Evolutionary conservation across 2,329 filamentous ascomycete genomes (phyloP).

Genomic region (Teratosphaeria viscida): DNA sequence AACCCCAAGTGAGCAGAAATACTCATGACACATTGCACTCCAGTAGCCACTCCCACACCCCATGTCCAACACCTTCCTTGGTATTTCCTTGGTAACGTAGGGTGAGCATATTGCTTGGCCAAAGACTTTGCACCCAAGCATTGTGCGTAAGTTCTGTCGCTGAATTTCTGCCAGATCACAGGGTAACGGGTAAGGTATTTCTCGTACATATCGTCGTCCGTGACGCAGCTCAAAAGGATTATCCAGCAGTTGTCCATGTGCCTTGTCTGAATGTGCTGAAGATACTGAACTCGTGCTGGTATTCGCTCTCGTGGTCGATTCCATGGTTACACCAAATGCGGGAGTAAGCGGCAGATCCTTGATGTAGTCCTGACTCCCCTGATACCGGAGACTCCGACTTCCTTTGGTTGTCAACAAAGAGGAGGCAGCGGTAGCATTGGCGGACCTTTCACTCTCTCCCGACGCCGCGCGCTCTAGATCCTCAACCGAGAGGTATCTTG

Average conservation of each 20-base stretch:
- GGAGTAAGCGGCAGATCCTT: background rate
- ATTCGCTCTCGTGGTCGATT: background rate
- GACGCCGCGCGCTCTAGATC: slow-evolving; percentile 3
- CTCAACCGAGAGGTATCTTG: background rate
- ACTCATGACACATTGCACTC: slow-evolving; percentile 78
- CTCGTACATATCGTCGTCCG: slow-evolving; percentile 73
- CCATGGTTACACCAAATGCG: slow-evolving; percentile 2
- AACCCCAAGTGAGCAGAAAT: slow-evolving; percentile 60
- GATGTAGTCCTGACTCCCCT: slow-evolving; percentile 1
- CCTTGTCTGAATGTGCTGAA: slow-evolving; percentile 6
- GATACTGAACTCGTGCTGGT: slow-evolving; percentile 7
- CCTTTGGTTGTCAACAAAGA: background rate
- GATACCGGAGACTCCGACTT: background rate
- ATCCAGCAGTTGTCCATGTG: slow-evolving; percentile 3
- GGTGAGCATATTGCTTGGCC: slow-evolving; percentile 70
- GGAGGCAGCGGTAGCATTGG: background rate
- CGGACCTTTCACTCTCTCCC: background rate
- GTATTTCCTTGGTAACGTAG: slow-evolving; percentile 54
- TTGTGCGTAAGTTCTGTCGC: slow-evolving; percentile 72
- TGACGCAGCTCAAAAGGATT: slow-evolving; percentile 48
- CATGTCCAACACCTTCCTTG: slow-evolving; percentile 70
- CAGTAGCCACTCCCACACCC: slow-evolving; percentile 83
- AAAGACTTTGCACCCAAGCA: slow-evolving; percentile 71
- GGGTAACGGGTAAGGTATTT: slow-evolving; percentile 75
- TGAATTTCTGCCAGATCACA: slow-evolving; percentile 81